These are phyloP conservation scores for Clarireedia hainanense DNA, from an alignment of 2,329 filamentous ascomycete species.

Conservation along the genomic window DNA sequence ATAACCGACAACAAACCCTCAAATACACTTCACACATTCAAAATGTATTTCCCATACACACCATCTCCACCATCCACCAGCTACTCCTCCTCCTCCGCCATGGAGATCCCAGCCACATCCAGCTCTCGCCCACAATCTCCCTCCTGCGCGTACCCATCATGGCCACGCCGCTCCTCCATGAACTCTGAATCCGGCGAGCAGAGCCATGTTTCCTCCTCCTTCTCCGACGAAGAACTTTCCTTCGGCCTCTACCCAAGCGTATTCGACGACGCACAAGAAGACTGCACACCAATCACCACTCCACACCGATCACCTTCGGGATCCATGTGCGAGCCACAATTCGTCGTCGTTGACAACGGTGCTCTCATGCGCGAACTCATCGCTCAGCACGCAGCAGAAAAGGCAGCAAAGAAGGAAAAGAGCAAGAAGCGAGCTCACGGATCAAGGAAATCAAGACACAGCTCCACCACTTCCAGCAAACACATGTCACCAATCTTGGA, in stretches of 20 bases:
- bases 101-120: constrained; percentile 23
- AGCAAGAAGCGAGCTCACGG: constrained; percentile 22
- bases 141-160: constrained; percentile 49
- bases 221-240: constrained; percentile 46
- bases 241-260: constrained; percentile 45
- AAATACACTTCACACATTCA: not conserved
- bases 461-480: constrained; percentile 35
- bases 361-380: constrained; percentile 25
- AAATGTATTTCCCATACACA: constrained; percentile 25
- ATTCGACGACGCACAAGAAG: constrained; percentile 41
- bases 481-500: constrained; percentile 52
- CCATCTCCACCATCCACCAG: constrained; percentile 21
- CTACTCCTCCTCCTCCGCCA: constrained; percentile 19
- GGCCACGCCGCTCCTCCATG: constrained; percentile 48
- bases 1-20: no score
- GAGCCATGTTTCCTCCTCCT: constrained; percentile 25
- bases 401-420: constrained; percentile 24
- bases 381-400: constrained; percentile 24
- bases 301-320: constrained; percentile 21
- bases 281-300: constrained; percentile 35
- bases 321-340: constrained; percentile 15
- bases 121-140: constrained; percentile 19
- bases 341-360: constrained; percentile 22
- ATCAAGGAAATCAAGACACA: constrained; percentile 26
- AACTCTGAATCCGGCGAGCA: constrained; percentile 18